A percentile compares a stretch with the other conserved stretches of the same genome.
Conservation (phyloP, 2,329 filamentous ascomycete species). For the Colletotrichum sp. region DNA sequence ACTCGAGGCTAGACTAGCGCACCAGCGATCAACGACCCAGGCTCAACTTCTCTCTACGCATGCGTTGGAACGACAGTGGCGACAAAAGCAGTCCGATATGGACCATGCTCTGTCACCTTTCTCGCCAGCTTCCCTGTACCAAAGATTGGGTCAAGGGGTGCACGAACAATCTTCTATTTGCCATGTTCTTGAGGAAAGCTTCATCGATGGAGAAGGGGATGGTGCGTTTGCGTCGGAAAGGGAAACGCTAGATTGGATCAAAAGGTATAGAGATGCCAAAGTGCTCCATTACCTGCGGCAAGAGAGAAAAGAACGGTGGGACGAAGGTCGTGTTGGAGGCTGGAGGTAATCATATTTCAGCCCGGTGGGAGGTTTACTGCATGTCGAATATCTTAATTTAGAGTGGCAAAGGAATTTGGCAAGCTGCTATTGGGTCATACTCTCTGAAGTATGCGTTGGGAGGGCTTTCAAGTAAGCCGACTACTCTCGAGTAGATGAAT, state of each 20-base stretch:
- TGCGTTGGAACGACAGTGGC: conserved; percentile 91
- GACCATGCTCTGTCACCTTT: conserved; percentile 85
- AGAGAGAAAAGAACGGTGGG: conserved; percentile 92
- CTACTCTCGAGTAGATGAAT: neutral
- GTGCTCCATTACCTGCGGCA: conserved; percentile 79
- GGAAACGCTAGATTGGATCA: conserved; percentile 85
- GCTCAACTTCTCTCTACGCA: conserved; percentile 83
- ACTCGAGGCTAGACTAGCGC: conserved; percentile 61
- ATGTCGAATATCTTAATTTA: neutral
- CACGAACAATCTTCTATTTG: conserved; percentile 85
- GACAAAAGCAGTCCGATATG: conserved; percentile 86
- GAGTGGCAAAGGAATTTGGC: neutral
- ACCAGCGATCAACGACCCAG: conserved; percentile 74
- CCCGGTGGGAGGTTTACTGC: neutral
- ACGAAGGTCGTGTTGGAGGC: conserved; percentile 91
- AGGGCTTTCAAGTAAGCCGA: neutral
- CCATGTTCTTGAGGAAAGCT: conserved; percentile 88
- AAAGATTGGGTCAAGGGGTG: conserved; percentile 76
- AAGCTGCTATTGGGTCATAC: neutral
- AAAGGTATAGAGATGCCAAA: conserved; percentile 79
- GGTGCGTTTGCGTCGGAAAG: conserved; percentile 69
- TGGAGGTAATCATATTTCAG: conserved; percentile 64
- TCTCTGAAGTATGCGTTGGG: neutral
- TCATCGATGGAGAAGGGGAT: conserved; percentile 67
- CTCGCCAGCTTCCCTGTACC: conserved; percentile 85